Conservation (phyloP, 2,329 filamentous ascomycete species). For the Beauveria pseudobassiana region DNA sequence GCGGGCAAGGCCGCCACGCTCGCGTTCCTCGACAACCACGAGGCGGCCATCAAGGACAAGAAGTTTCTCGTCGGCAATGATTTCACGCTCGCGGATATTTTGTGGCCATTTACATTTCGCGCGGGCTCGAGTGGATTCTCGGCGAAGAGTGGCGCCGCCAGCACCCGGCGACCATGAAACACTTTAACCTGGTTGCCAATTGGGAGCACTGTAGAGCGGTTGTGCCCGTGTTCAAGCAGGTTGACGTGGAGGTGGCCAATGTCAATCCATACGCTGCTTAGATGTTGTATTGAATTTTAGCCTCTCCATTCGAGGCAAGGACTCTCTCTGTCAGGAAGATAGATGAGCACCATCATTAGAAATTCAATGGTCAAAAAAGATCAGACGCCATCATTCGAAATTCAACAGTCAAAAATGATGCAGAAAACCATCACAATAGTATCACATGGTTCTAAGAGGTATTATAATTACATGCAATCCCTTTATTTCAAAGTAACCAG, state of each 20-base stretch:
- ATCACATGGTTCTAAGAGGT: background rate
- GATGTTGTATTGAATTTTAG: background rate
- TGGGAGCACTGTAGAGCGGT: background rate
- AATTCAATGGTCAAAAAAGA: background rate
- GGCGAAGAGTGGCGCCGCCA: background rate
- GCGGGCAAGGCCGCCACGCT: background rate
- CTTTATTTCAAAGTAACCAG: slow-evolving; percentile 56
- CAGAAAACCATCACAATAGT: too few species aligned
- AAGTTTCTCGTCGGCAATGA: background rate
- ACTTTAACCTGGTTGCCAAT: background rate
- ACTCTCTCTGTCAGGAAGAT: too few species aligned
- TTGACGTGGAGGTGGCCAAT: background rate
- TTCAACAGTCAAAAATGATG: background rate
- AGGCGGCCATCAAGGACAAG: background rate
- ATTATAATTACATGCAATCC: background rate
- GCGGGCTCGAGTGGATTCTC: slow-evolving; percentile 5
- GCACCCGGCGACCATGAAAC: background rate
- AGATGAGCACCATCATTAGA: too few species aligned
- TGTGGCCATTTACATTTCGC: background rate
- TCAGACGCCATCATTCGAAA: background rate
- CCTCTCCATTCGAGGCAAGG: too few species aligned
- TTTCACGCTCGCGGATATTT: background rate
- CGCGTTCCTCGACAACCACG: background rate
- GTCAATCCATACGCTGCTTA: background rate
- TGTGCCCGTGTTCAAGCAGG: background rate